phyloP scores from a whole-genome alignment of 2,329 filamentous ascomycete genomes.

The Lachnum nothofagi region DNA sequence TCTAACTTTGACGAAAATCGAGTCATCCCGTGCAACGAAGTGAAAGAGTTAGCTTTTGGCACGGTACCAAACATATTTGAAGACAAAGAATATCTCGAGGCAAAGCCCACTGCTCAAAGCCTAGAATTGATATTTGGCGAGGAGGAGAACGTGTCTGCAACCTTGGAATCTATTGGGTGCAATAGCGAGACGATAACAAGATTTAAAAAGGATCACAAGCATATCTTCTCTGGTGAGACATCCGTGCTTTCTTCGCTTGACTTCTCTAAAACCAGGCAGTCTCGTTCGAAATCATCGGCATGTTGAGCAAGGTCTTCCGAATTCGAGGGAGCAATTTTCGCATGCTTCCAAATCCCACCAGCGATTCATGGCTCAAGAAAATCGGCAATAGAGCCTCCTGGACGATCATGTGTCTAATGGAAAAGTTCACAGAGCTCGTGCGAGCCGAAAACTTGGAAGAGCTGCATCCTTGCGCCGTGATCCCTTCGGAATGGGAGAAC shows the following conservation, averaged over 20 bases:
- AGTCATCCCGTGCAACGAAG: constrained; percentile 48
- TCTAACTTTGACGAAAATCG: constrained; percentile 46
- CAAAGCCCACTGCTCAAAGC: constrained; percentile 6
- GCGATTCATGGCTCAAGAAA: constrained; percentile 47
- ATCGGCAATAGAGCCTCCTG: constrained; percentile 25
- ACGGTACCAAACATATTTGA: constrained; percentile 52
- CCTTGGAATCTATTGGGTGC: constrained; percentile 49
- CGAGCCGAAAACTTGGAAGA: constrained; percentile 4
- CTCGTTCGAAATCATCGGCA: constrained; percentile 54
- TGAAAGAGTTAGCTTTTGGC: constrained; percentile 54
- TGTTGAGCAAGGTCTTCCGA: constrained; percentile 48
- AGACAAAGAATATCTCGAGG: constrained; percentile 37
- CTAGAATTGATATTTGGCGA: constrained; percentile 38
- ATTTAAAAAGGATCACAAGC: constrained; percentile 32
- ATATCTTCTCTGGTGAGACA: constrained; percentile 29
- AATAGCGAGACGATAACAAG: constrained; percentile 47
- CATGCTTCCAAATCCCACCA: constrained; percentile 53
- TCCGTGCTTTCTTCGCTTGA: background rate
- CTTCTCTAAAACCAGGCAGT: constrained; percentile 36
- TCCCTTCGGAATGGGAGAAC: constrained; percentile 17
- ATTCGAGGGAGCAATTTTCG: constrained; percentile 47
- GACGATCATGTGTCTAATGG: constrained; percentile 28
- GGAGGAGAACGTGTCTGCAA: constrained; percentile 46
- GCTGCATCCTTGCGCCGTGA: constrained; percentile 13
- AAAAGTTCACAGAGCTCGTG: constrained; percentile 19